phyloP scores from a whole-genome alignment of 352 stramenopile species.

The Phytophthora europaea region DNA sequence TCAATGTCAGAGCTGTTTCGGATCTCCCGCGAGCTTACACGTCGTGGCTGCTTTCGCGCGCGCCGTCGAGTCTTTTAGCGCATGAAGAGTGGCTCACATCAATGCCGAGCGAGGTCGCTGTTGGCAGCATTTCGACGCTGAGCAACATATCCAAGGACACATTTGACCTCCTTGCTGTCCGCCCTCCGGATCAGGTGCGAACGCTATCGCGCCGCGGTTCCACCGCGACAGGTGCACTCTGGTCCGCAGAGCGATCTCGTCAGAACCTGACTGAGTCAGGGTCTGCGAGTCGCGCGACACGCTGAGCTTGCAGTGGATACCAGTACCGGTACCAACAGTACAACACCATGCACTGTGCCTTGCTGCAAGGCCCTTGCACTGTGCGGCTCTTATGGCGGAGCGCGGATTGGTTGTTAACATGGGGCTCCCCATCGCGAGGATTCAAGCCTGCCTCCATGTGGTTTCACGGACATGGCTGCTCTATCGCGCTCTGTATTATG shows the following conservation, averaged over 20 bases:
- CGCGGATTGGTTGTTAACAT: constrained; percentile 28
- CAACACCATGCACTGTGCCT: constrained; percentile 33
- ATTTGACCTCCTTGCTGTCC: neutral
- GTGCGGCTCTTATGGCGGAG: constrained; percentile 14
- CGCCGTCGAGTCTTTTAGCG: neutral
- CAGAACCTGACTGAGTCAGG: neutral
- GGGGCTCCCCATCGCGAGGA: constrained; percentile 38
- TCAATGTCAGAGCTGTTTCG: neutral
- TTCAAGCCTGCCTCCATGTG: constrained; percentile 33
- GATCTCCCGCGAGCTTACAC: neutral
- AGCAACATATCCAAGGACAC: constrained; percentile 8
- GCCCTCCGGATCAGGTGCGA: constrained; percentile 4
- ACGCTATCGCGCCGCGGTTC: constrained; percentile 4
- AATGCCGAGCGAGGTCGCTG: neutral
- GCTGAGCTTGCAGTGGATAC: constrained; percentile 9
- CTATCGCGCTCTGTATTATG: constrained; percentile 23
- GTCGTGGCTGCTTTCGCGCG: neutral
- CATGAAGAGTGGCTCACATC: neutral
- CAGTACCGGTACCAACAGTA: too few relatives aligned
- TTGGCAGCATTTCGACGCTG: neutral
- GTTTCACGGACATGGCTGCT: constrained; percentile 37
- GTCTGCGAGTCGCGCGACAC: too few relatives aligned
- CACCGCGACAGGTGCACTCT: neutral
- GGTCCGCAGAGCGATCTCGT: neutral
- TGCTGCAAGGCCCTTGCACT: constrained; percentile 2